Evolutionary conservation across 1,139 yeast genomes (phyloP).

Genomic region (Yamadazyma membranifaciens): DNA sequence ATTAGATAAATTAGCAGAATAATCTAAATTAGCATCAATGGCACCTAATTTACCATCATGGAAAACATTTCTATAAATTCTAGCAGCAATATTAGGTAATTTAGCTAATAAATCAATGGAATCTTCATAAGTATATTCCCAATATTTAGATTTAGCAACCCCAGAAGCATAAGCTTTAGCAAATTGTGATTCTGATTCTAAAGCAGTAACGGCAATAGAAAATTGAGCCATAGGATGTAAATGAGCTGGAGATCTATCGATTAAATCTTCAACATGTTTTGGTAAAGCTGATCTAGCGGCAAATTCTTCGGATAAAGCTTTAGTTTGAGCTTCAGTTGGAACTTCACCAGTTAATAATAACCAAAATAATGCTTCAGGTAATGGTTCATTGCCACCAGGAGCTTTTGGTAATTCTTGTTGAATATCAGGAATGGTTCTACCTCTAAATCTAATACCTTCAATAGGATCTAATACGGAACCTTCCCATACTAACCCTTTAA

Average conservation of each 20-base stretch:
- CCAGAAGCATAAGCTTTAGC: conserved; percentile 91
- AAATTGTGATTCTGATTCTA: conserved; percentile 86
- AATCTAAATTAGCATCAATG: conserved; percentile 75
- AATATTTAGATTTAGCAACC: conserved; percentile 81
- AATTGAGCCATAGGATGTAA: conserved; percentile 98
- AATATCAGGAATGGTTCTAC: conserved; percentile 94
- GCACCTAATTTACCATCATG: conserved; percentile 79
- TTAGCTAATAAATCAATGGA: conserved; percentile 85
- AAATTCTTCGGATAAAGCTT: conserved; percentile 74
- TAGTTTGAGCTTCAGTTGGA: conserved; percentile 75
- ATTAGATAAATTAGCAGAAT: conserved; percentile 86
- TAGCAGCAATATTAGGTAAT: conserved; percentile 89
- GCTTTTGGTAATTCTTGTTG: conserved; percentile 92
- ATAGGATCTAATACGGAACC: conserved; percentile 98
- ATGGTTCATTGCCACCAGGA: conserved; percentile 79
- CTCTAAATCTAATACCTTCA: conserved; percentile 98
- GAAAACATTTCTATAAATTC: conserved; percentile 89
- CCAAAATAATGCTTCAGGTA: conserved; percentile 94
- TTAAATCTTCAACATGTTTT: conserved; percentile 76
- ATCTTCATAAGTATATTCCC: conserved; percentile 93
- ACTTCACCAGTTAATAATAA: conserved; percentile 86
- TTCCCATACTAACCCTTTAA: conserved; percentile 98
- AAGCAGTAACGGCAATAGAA: conserved; percentile 87
- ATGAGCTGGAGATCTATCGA: conserved; percentile 79
- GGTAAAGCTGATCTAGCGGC: conserved; percentile 87